Evolutionary conservation across 805 yeast species (phyloP), one percentile per base, ranked within the genome.

Genomic region (Scheffersomyces lignosus): DNA sequence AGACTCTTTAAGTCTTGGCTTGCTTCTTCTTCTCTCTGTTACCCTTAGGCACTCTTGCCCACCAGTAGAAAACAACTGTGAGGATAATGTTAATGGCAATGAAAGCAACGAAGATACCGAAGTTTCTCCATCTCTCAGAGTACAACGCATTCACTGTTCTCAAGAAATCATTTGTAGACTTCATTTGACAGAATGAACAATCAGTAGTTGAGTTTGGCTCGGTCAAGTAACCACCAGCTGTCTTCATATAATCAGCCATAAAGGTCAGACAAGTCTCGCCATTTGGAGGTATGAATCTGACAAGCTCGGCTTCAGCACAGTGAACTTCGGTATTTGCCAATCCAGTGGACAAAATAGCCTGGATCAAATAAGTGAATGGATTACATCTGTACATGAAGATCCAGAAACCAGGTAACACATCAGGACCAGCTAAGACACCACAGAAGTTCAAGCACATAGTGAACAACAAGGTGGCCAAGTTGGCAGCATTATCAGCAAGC

Each of bases 341-440:
- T 51, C 84, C 91, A 12, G 61, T 17, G 64, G 68, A 29, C 29
- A 80, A 64, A 43, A 83, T 66, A 35, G 77, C 69, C 44, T 77
- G 79, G 40, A 86, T 66, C 56, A 82, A 77, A 54, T 87, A 87
- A 1, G 91, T 83, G 60, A 75, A 74, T 7, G 85, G 95, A 17
- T 87, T 81, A 15, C 70, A 71, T 47, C 83, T 75, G 75, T 84
- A 81, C 89, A 87, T 83, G 57, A 83, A 87, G 31, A 76, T 79
- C 95, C 95, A 87, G 68, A 87, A 87, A 1, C 86, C 80, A 9
- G 95, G 93, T 81, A 85, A 74, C 36, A 70, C 65, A 14, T 66
- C 54, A 29, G 79, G 75, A 16, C 77, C 66, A 12, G 76, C 79
- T 64, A 86, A 65, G 29, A 83, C 87, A 72, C 95, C 95, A 72